Base-by-base conservation (phyloP, 106 monocot genomes). In the Acorus gramineus region DNA sequence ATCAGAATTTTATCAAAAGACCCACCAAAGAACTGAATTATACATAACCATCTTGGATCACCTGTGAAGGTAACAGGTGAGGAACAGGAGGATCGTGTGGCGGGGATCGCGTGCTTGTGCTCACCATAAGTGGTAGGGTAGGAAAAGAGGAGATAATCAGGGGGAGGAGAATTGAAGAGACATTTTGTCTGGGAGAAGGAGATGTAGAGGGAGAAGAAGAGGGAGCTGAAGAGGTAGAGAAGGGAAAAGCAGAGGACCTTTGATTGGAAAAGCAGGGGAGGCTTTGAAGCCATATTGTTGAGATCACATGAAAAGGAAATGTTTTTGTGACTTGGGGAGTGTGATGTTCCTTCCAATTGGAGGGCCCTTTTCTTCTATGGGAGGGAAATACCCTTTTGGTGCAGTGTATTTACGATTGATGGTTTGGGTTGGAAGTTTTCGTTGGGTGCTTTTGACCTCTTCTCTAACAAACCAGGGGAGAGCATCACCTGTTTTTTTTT, bases 51-150 rank as follows among this genome's bases (percentile, higher is more conserved):
- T 3, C n/a, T 3, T 46, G 8, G 44, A 52, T 53, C 49, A 94
- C 93, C 89, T 64, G 81, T 55, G 74, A 95, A 90, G 49, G 52
- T 65, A 14, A 84, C 66, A 56, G 90, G 76, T 60, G 84, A 73
- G 67, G 78, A 48, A 80, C 94, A 95, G 11, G 79, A 50, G 14
- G 86, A 52, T 50, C 68, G 77, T 12, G 81, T 28, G 57, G 84
- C 49, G 57, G 93, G 84, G 47, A 94, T 55, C 56, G 93, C 89
- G 69, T 95, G 66, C 82, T 87, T 95, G 77, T 82, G 90, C 67
- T 90, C 86, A 42, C 94, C 94, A 48, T 95, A 95, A 60, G 79
- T 63, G 10, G 53, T 8, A 3, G 86, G 94, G 66, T 90, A 90
- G 45, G 65, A 61, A 82, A 84, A 89, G 57, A 89, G 67, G 3